Percentiles rank a stretch among this genome's conserved stretches.
Evolutionary conservation across 192 early-diverging fungal genomes (phyloP).

Genomic region (Spizellomyces sp.): DNA sequence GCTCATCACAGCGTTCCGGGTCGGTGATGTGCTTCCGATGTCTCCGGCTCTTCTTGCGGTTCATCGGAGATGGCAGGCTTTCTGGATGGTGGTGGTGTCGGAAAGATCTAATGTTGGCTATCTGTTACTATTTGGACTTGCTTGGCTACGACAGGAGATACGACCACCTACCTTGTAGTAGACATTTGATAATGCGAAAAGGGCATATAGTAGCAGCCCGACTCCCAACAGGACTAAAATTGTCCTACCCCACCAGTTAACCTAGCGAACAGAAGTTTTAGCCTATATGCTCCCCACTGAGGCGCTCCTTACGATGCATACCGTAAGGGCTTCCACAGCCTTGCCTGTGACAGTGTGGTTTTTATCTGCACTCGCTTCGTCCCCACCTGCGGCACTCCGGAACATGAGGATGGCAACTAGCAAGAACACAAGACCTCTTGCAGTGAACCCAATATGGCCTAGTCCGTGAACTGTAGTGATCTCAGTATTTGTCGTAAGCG

Average conservation of each 20-base stretch:
- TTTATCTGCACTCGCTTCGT: background rate
- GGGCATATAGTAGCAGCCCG: constrained; percentile 10
- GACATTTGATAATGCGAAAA: constrained; percentile 19
- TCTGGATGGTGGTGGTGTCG: constrained; percentile 14
- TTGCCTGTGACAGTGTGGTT: constrained; percentile 18
- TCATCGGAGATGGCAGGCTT: constrained; percentile 10
- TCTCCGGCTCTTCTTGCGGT: background rate
- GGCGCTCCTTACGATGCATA: background rate
- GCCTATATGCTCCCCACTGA: background rate
- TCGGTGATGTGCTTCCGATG: no score
- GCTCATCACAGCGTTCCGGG: no score
- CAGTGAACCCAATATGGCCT: constrained; percentile 49
- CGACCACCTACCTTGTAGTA: constrained; percentile 19
- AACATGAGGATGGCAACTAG: constrained; percentile 50
- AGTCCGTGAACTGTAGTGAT: constrained; percentile 18
- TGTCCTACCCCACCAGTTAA: constrained; percentile 8
- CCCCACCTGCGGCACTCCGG: constrained; percentile 6
- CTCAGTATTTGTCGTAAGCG: no score
- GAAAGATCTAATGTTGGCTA: constrained; percentile 11
- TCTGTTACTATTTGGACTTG: background rate
- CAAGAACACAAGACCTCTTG: constrained; percentile 47
- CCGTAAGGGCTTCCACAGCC: constrained; percentile 4
- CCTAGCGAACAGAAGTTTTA: no score
- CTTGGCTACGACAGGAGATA: background rate
- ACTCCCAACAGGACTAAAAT: constrained; percentile 17